phyloP scores from a whole-genome alignment of 163 green algal genomes.

The Trebouxiophyceae sp. region DNA sequence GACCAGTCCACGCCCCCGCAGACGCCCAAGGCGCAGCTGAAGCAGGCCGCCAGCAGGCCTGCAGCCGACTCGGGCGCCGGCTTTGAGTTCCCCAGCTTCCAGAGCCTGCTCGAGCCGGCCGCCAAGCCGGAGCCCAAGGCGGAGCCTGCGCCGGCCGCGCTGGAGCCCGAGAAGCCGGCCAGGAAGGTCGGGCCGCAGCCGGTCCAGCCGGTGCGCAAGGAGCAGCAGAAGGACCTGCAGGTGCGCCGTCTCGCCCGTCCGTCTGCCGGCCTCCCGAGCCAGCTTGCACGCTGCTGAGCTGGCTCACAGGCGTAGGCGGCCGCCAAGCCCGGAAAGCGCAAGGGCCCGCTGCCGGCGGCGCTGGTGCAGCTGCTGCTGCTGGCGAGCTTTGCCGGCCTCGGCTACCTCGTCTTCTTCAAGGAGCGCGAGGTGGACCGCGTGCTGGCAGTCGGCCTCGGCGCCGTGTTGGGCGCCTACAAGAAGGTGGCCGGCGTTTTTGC shows the following conservation, averaged over 20 bases:
- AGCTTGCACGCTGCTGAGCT: not conserved
- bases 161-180: not conserved
- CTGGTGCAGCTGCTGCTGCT: constrained; percentile 13
- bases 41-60: not conserved
- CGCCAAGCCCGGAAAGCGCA: constrained; percentile 7
- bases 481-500: not conserved
- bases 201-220: not conserved
- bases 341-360: constrained; percentile 7
- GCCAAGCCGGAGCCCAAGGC: too few species aligned
- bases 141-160: not conserved
- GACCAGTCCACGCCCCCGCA: not conserved
- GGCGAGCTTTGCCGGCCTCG: constrained; percentile 1
- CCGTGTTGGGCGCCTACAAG: not conserved
- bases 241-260: not conserved
- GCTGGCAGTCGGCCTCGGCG: not conserved
- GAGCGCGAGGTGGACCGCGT: not conserved
- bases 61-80: not conserved
- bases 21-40: not conserved
- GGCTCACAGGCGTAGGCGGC: too few species aligned
- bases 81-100: too few species aligned
- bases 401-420: constrained; percentile 2
- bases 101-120: too few species aligned
- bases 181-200: not conserved
- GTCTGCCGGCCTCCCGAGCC: not conserved
- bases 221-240: not conserved